These are phyloP conservation scores for Oryza glaberrima DNA, from an alignment of 176 grass and related monocot genomes.

Conservation along the genomic window DNA sequence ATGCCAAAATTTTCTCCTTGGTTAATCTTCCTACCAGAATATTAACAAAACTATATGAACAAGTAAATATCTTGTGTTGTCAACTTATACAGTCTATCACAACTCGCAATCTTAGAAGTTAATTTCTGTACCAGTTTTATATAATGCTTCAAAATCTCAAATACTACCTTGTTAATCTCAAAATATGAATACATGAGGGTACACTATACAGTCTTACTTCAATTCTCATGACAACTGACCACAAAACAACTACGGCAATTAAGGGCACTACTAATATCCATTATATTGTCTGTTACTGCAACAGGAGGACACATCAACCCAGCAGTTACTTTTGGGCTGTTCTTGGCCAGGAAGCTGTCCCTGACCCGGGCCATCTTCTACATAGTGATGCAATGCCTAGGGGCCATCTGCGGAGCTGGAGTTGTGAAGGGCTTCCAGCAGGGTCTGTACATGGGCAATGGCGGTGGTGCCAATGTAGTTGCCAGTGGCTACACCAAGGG, in stretches of 20 bases:
- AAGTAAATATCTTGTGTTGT: not conserved
- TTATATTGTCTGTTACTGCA: conserved; percentile 5
- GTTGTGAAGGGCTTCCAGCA: conserved; percentile 92
- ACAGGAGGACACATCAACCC: conserved; percentile 96
- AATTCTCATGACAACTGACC: not conserved
- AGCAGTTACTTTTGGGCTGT: conserved; percentile 85
- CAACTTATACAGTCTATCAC: not conserved
- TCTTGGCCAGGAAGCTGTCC: conserved; percentile 88
- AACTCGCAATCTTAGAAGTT: not conserved
- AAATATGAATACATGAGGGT: not conserved
- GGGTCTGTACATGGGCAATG: conserved; percentile 72
- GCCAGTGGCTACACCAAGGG: conserved; percentile 81
- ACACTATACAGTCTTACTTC: not conserved
- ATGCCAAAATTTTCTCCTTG: not conserved
- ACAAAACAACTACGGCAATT: not conserved
- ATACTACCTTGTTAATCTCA: not conserved
- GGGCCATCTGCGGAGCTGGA: conserved; percentile 85
- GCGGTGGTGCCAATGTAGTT: conserved; percentile 78
- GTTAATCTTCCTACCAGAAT: not conserved
- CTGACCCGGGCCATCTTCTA: conserved; percentile 84
- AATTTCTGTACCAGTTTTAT: not conserved
- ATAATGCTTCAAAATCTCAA: conserved; percentile 10
- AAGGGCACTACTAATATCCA: conserved; percentile 25
- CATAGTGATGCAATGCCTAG: conserved; percentile 91
- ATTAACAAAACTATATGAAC: not conserved